Base-by-base conservation (phyloP, 106 monocot species). In the Phalaenopsis equestris region DNA sequence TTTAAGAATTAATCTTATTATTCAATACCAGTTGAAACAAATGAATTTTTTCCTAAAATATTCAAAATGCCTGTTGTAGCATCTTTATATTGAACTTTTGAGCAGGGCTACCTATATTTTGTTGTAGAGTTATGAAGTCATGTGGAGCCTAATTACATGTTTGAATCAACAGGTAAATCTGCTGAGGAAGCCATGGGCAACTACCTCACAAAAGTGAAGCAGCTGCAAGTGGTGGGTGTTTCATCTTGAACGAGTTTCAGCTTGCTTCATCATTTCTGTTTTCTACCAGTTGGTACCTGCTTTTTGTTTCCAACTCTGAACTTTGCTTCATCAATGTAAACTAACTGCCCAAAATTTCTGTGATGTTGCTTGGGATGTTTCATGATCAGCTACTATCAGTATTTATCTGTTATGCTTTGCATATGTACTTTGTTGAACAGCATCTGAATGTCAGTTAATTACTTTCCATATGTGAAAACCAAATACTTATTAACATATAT, bases 201-300 rank as follows among this genome's bases (percentile, higher is more conserved):
- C 78, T 95, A 95, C 87, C 89, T 95, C 78, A 87, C 88, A 73
- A 95, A 95, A 85, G 92, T 92, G 77, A 95, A 95, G 90, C 85
- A 95, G 81, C 36, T 92, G 52, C 84, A 79, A 72, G 92, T 84
- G 48, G 84, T 86, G 48, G 81, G 82, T 41, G 80, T 81, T 48
- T 55, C 84, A 21, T 64, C 83, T 46, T 83, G 45, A 56, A 45
- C 45, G 4, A 48, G 43, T 23, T 64, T 64, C 23, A 19, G 6
- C n/a, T 19, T n/a, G 5, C 64, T 21, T 5, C 24, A 3, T 64
- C 64, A 5, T 3, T 6, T 1, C 21, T 2, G 6, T 8, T 24
- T 8, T 1, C 23, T 1, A 21, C 64, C 21, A 24, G n/a, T 64
- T 64, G 1, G 64, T 64, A n/a, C 24, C 24, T 64, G 21, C 64